Conservation (phyloP, 768 basidiomycete species). For the Tricholoma matsutake region DNA sequence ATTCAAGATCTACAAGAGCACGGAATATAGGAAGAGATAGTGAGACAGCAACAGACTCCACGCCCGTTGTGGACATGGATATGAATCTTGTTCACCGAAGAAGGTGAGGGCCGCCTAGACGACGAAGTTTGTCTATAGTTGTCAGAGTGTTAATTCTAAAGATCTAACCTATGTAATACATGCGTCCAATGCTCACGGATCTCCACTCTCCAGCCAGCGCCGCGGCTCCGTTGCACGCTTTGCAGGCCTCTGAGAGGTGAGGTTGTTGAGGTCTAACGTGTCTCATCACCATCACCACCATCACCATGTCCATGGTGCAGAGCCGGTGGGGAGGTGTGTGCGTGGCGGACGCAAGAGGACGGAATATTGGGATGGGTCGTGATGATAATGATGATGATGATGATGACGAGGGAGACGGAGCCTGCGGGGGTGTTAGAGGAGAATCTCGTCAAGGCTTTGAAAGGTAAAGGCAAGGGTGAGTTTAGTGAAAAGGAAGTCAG, state of each 20-base stretch:
- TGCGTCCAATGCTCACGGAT: constrained; percentile 35
- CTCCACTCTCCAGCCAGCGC: constrained; percentile 51
- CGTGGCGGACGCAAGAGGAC: constrained; percentile 63
- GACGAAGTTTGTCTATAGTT: constrained; percentile 62
- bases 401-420: constrained; percentile 27
- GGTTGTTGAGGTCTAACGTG: constrained; percentile 47
- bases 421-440: constrained; percentile 30
- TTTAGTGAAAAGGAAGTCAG: constrained; percentile 73
- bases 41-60: constrained; percentile 35
- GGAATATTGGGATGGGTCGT: constrained; percentile 70
- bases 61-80: constrained; percentile 14
- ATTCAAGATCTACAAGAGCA: too few species aligned
- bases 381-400: constrained; percentile 44
- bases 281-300: constrained; percentile 18
- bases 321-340: constrained; percentile 30
- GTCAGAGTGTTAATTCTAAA: too few species aligned
- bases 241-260: constrained; percentile 82
- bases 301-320: neutral
- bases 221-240: constrained; percentile 79
- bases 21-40: too few species aligned
- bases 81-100: constrained; percentile 70
- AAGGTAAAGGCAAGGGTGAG: constrained; percentile 41
- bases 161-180: neutral
- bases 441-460: constrained; percentile 40
- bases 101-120: constrained; percentile 56